phyloP scores from a whole-genome alignment of 345 rosid species.

The Linum usitatissimum region DNA sequence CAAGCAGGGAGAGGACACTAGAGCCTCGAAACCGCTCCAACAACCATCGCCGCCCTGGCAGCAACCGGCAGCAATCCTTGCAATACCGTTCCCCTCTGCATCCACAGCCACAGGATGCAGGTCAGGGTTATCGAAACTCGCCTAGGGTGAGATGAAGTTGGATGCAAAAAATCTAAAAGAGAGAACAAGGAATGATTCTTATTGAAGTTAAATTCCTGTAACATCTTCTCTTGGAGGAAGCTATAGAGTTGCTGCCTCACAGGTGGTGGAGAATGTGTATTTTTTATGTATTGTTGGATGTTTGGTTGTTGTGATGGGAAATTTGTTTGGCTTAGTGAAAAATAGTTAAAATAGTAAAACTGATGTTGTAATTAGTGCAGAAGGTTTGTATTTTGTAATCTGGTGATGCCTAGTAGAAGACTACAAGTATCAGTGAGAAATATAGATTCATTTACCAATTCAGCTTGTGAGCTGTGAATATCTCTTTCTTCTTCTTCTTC shows the following conservation, averaged over 20 bases:
- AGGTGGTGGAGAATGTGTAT: background rate
- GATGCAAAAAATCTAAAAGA: background rate
- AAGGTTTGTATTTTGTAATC: background rate
- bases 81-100: constrained; percentile 49
- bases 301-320: too few species aligned
- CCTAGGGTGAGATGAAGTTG: constrained; percentile 15
- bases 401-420: too few species aligned
- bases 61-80: constrained; percentile 29
- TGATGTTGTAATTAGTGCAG: background rate
- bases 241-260: background rate
- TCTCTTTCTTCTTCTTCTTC: too few species aligned
- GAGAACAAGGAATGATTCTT: background rate
- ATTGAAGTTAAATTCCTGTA: background rate
- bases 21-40: constrained; percentile 42
- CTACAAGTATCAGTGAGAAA: too few species aligned
- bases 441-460: too few species aligned
- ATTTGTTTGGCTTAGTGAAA: too few species aligned
- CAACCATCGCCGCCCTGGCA: constrained; percentile 6
- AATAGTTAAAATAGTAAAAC: too few species aligned
- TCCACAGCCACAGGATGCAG: constrained; percentile 19
- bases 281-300: background rate
- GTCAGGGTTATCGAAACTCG: constrained; percentile 18
- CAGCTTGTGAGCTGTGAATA: too few species aligned
- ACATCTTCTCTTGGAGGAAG: background rate
- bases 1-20: constrained; percentile 35